Percentiles rank a stretch among this genome's conserved stretches.
Conservation (phyloP, 176 grass and related monocot species). For the Secale cereale region DNA sequence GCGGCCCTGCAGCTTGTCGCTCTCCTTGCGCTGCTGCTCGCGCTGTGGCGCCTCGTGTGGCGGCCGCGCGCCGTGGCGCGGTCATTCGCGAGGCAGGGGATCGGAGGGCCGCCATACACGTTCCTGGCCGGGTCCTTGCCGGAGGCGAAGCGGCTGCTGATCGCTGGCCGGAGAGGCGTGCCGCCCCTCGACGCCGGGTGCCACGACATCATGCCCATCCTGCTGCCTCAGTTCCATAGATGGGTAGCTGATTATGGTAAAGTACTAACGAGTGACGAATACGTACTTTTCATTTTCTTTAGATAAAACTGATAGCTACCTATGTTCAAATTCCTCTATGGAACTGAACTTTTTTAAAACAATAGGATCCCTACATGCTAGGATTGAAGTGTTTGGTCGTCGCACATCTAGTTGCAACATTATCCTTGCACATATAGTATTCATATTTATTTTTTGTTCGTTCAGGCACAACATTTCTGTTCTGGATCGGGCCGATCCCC, state of each 20-base stretch:
- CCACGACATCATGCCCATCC: conserved; percentile 28
- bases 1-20: not conserved
- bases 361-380: not conserved
- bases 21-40: conserved; percentile 3
- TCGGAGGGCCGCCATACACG: conserved; percentile 34
- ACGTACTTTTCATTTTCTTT: not conserved
- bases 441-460: not conserved
- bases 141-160: conserved; percentile 34
- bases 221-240: conserved; percentile 23
- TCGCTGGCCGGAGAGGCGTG: not conserved
- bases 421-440: not conserved
- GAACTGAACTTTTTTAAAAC: too few relatives aligned
- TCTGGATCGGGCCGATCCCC: conserved; percentile 46
- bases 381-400: not conserved
- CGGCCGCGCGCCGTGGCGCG: conserved; percentile 19
- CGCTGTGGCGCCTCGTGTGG: conserved; percentile 25
- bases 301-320: not conserved
- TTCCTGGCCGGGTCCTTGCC: conserved; percentile 36
- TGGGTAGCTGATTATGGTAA: conserved; percentile 40
- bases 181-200: conserved; percentile 5
- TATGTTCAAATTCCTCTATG: not conserved
- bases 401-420: not conserved
- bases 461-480: conserved; percentile 48
- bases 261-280: not conserved
- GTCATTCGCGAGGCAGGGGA: conserved; percentile 33